Conservation (phyloP, 495 filamentous ascomycete species). For the Evernia prunastri region DNA sequence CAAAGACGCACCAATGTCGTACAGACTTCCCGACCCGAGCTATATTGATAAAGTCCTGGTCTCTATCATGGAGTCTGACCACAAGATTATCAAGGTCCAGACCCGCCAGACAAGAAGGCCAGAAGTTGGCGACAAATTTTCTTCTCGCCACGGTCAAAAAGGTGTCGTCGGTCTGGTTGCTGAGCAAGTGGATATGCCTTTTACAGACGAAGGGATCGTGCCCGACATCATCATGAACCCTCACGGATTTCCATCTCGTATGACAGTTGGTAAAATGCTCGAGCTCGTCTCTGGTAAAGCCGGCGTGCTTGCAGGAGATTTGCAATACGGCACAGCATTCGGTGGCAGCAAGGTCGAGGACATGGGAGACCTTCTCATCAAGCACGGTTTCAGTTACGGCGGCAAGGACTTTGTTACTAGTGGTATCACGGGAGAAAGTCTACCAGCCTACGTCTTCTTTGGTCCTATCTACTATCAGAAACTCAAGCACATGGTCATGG, state of each 20-base stretch:
- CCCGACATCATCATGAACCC: constrained; percentile 99
- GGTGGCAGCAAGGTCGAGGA: constrained; percentile 85
- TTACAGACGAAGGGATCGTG: constrained; percentile 79
- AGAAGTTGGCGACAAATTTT: constrained; percentile 97
- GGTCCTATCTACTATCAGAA: constrained; percentile 99
- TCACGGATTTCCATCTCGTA: constrained; percentile 97
- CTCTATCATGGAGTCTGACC: constrained; percentile 75
- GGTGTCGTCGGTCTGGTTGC: constrained; percentile 96
- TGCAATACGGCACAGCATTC: constrained; percentile 91
- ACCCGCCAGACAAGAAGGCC: constrained; percentile 88
- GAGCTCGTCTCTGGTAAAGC: constrained; percentile 95
- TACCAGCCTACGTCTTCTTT: constrained; percentile 96
- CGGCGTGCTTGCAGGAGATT: constrained; percentile 70
- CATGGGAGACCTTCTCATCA: constrained; percentile 77
- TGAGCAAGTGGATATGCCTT: constrained; percentile 94
- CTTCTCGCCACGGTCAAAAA: constrained; percentile 95
- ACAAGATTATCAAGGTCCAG: constrained; percentile 78
- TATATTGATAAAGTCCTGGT: constrained; percentile 95
- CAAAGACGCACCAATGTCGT: constrained; percentile 64
- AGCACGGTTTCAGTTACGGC: constrained; percentile 87
- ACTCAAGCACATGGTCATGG: constrained; percentile 99
- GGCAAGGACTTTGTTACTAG: constrained; percentile 95
- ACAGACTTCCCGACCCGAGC: constrained; percentile 73
- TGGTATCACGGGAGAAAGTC: constrained; percentile 87
- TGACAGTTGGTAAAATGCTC: constrained; percentile 98